Percentiles rank a stretch among this genome's conserved stretches.
Conservation (phyloP, 2,329 filamentous ascomycete genomes). For the Pyrenochaeta sp. region DNA sequence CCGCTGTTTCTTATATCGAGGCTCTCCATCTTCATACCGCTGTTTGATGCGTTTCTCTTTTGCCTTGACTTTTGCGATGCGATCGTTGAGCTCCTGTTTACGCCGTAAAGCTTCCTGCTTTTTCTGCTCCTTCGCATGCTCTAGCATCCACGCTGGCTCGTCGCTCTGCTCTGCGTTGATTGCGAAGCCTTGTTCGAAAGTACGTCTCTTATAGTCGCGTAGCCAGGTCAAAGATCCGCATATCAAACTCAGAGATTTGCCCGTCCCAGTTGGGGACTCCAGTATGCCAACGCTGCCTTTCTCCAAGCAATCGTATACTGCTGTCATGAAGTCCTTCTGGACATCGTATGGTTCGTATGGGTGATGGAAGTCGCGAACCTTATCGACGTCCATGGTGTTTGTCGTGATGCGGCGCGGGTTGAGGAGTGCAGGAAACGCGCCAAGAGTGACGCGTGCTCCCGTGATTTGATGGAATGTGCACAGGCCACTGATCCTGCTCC, state of each 20-base stretch:
- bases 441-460: slow-evolving; percentile 14
- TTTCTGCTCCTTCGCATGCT: slow-evolving; percentile 75
- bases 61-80: slow-evolving; percentile 67
- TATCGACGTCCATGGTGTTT: slow-evolving; percentile 22
- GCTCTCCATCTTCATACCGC: slow-evolving; percentile 58
- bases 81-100: slow-evolving; percentile 77
- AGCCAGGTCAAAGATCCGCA: slow-evolving; percentile 91
- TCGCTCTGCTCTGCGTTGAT: slow-evolving; percentile 61
- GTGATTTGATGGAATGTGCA: too few species aligned
- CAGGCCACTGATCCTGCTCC: too few species aligned
- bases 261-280: slow-evolving; percentile 91
- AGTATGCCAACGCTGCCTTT: slow-evolving; percentile 84
- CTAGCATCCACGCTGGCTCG: slow-evolving; percentile 84
- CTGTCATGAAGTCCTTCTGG: slow-evolving; percentile 85
- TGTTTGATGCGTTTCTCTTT: slow-evolving; percentile 68
- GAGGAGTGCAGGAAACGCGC: slow-evolving; percentile 10
- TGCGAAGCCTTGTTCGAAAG: slow-evolving; percentile 63
- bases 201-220: slow-evolving; percentile 75
- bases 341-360: slow-evolving; percentile 88
- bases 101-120: slow-evolving; percentile 70
- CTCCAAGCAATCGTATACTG: slow-evolving; percentile 80
- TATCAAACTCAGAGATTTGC: slow-evolving; percentile 91
- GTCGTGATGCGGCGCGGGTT: background rate
- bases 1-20: slow-evolving; percentile 54
- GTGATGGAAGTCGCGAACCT: slow-evolving; percentile 73